Conservation (phyloP, 2,329 filamentous ascomycete species). For the Dryadomyces quercus-mongolicae region DNA sequence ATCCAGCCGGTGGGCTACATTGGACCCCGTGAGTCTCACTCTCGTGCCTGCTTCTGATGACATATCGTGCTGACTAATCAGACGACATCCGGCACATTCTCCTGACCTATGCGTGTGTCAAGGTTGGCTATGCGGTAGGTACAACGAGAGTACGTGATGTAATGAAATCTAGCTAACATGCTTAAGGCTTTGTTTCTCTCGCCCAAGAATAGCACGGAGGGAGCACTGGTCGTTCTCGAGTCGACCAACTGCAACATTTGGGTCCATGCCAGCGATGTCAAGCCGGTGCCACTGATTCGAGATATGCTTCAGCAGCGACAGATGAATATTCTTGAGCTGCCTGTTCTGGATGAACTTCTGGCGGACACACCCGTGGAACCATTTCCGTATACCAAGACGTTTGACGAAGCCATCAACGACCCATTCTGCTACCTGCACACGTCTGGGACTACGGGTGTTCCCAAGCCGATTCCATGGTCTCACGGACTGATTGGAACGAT, state of each 20-base stretch:
- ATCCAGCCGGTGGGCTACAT: not conserved
- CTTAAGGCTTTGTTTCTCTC: constrained; percentile 2
- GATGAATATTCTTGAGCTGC: not conserved
- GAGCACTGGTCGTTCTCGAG: constrained; percentile 1
- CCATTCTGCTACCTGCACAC: constrained; percentile 30
- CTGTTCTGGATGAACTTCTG: constrained; percentile 1
- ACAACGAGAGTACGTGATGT: too few relatives aligned
- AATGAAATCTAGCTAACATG: too few relatives aligned
- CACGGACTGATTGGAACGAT: not conserved
- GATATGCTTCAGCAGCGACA: not conserved
- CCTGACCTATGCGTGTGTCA: constrained; percentile 3
- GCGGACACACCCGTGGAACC: not conserved
- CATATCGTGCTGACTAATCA: not conserved
- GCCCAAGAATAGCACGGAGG: constrained; percentile 2
- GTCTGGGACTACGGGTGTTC: constrained; percentile 32
- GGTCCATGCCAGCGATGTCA: not conserved
- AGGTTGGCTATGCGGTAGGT: constrained; percentile 1
- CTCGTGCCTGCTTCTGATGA: not conserved
- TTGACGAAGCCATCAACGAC: constrained; percentile 28
- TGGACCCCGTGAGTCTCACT: constrained; percentile 1
- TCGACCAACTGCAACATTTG: constrained; percentile 1
- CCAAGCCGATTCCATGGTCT: constrained; percentile 28
- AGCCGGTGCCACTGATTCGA: not conserved
- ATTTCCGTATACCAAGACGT: constrained; percentile 13
- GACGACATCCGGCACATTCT: constrained; percentile 2